phyloP scores from a whole-genome alignment of 352 stramenopile species.

The Phytopythium kandeliae region DNA sequence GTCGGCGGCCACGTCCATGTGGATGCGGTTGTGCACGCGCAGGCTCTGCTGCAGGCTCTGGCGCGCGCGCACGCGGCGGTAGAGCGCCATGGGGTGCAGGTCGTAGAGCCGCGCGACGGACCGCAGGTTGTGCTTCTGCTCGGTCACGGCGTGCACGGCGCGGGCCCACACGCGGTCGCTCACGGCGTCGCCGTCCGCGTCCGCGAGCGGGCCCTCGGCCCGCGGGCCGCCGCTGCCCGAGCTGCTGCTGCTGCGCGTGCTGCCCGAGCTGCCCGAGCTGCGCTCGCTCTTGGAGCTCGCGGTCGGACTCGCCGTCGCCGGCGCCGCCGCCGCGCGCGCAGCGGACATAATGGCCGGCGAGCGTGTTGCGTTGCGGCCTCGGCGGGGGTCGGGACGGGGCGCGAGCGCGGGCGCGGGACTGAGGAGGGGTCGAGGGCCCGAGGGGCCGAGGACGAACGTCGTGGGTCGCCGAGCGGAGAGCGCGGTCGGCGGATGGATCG shows the following conservation, averaged over 20 bases:
- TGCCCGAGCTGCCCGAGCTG: not conserved
- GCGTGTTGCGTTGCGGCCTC: not conserved
- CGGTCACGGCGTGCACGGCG: slow-evolving; percentile 54
- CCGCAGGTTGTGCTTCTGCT: slow-evolving; percentile 57
- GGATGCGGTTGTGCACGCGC: slow-evolving; percentile 2
- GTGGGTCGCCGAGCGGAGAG: no score
- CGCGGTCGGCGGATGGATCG: no score
- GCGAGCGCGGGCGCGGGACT: no score
- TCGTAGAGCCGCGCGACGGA: slow-evolving; percentile 53
- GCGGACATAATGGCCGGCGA: not conserved
- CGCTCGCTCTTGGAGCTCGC: slow-evolving; percentile 4
- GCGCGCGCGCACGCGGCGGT: slow-evolving; percentile 46
- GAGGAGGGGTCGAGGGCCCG: not conserved
- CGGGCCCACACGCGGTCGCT: slow-evolving; percentile 58
- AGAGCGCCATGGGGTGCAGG: slow-evolving; percentile 58
- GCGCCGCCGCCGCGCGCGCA: not conserved
- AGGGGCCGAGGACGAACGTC: no score
- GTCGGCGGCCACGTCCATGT: not conserved
- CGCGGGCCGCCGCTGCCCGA: slow-evolving; percentile 8
- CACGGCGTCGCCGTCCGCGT: slow-evolving; percentile 7
- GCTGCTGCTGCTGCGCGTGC: slow-evolving; percentile 2
- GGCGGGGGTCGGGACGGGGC: no score
- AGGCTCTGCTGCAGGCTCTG: slow-evolving; percentile 8
- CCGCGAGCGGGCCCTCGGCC: not conserved
- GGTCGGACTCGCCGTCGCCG: slow-evolving; percentile 5